phyloP scores from a whole-genome alignment of 352 stramenopile genomes.

The Detonula confervacea region DNA sequence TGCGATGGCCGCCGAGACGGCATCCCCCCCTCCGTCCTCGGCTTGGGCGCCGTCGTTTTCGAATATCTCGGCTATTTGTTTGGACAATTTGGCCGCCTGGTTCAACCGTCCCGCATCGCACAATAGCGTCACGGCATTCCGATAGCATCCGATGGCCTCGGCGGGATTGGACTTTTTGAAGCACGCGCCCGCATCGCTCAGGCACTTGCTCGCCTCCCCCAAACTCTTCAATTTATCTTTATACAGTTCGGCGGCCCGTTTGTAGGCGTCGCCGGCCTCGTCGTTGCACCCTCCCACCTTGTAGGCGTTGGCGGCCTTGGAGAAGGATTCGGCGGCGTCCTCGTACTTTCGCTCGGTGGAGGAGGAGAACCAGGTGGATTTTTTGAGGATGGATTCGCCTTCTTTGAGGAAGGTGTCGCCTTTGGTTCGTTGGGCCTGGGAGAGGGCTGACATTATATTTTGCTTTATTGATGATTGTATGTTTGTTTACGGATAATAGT shows the following conservation, averaged over 20 bases:
- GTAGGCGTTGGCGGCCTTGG: slow-evolving; percentile 95
- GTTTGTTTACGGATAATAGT: too few relatives aligned
- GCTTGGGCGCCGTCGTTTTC: slow-evolving; percentile 91
- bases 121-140: slow-evolving; percentile 92
- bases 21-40: slow-evolving; percentile 33
- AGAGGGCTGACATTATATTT: slow-evolving; percentile 65
- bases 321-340: slow-evolving; percentile 93
- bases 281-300: slow-evolving; percentile 93
- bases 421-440: slow-evolving; percentile 74
- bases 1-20: slow-evolving; percentile 86
- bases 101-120: slow-evolving; percentile 94
- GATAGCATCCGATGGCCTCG: slow-evolving; percentile 92
- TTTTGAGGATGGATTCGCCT: slow-evolving; percentile 90
- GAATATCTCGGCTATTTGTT: slow-evolving; percentile 95
- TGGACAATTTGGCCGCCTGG: slow-evolving; percentile 94
- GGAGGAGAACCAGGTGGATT: slow-evolving; percentile 92
- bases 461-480: too few relatives aligned
- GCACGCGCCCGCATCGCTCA: slow-evolving; percentile 71
- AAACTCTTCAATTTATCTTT: slow-evolving; percentile 72
- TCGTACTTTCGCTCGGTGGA: slow-evolving; percentile 91
- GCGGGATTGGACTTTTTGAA: slow-evolving; percentile 77
- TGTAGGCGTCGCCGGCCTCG: slow-evolving; percentile 83
- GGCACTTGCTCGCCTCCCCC: slow-evolving; percentile 77
- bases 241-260: slow-evolving; percentile 84
- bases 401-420: slow-evolving; percentile 65